Percentiles rank a stretch among this genome's conserved stretches.
Evolutionary conservation across 2,329 filamentous ascomycete genomes (phyloP).

Genomic region (Microdochium bolleyi): DNA sequence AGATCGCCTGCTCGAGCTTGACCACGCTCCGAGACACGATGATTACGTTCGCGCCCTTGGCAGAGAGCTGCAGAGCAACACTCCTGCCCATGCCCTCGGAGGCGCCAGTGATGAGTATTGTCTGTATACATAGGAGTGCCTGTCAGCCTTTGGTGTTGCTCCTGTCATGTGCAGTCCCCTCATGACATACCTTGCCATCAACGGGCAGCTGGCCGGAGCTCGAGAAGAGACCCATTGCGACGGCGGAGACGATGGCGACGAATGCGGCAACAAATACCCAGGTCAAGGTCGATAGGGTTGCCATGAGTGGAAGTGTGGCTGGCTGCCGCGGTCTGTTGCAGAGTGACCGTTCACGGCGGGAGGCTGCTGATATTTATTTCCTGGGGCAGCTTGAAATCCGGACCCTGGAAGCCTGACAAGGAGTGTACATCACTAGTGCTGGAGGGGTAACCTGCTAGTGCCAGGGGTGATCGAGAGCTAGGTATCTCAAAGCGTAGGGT

Average conservation of each 20-base stretch:
- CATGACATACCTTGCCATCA: constrained; percentile 62
- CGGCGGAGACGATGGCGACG: constrained; percentile 23
- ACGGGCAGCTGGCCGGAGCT: constrained; percentile 74
- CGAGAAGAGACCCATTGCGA: constrained; percentile 60
- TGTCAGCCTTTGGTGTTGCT: constrained; percentile 6
- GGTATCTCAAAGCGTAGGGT: too few species aligned
- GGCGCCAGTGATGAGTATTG: constrained; percentile 79
- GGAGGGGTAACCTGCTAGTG: too few species aligned
- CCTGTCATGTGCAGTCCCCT: neutral
- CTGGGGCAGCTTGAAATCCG: neutral
- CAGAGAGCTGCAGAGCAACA: constrained; percentile 64
- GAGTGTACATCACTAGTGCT: too few species aligned
- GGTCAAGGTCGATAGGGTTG: constrained; percentile 4
- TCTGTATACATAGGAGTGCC: constrained; percentile 41
- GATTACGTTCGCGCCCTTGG: constrained; percentile 79
- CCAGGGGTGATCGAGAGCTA: too few species aligned
- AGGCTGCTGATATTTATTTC: neutral
- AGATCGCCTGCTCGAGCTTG: constrained; percentile 66
- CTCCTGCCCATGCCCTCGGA: constrained; percentile 88
- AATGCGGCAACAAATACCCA: constrained; percentile 17
- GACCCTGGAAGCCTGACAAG: too few species aligned
- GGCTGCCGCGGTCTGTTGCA: neutral
- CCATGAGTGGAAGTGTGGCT: constrained; percentile 7
- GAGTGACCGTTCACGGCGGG: neutral
- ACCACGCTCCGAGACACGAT: constrained; percentile 70